Evolutionary conservation across 148 eudicot species (phyloP).

Genomic region (Dianthus caryophyllus): DNA sequence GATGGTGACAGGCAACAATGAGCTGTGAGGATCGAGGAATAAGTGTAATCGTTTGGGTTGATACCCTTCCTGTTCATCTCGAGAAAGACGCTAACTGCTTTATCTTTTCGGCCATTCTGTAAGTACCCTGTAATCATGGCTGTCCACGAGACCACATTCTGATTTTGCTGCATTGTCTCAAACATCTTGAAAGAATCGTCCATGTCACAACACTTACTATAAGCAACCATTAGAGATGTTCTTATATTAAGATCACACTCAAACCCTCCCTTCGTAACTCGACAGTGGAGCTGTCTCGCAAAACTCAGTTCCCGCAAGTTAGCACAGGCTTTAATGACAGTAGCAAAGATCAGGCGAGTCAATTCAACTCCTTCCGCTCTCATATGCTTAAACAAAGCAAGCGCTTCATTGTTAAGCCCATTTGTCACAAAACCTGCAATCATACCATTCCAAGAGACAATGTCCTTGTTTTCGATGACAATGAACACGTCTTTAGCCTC

Average conservation of each 20-base stretch:
- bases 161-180: slow-evolving; percentile 36
- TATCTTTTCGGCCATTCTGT: slow-evolving; percentile 49
- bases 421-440: slow-evolving; percentile 70
- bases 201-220: slow-evolving; percentile 56
- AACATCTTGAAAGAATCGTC: slow-evolving; percentile 67
- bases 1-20: slow-evolving; percentile 49
- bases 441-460: slow-evolving; percentile 83
- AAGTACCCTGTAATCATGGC: slow-evolving; percentile 84
- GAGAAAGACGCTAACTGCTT: slow-evolving; percentile 54
- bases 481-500: slow-evolving; percentile 56
- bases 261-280: slow-evolving; percentile 51
- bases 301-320: slow-evolving; percentile 54
- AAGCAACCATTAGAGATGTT: slow-evolving; percentile 78
- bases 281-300: slow-evolving; percentile 63
- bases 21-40: slow-evolving; percentile 67
- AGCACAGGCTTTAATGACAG: slow-evolving; percentile 58
- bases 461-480: slow-evolving; percentile 42
- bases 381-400: slow-evolving; percentile 54
- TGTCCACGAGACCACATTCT: slow-evolving; percentile 85
- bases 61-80: slow-evolving; percentile 67
- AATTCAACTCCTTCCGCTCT: slow-evolving; percentile 43
- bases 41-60: slow-evolving; percentile 74
- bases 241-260: slow-evolving; percentile 46
- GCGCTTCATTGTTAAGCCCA: slow-evolving; percentile 59
- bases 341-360: slow-evolving; percentile 47